Evolutionary conservation across 352 stramenopile genomes (phyloP), one percentile per base, ranked within the genome.

Genomic region (Phytophthora ohioensis): DNA sequence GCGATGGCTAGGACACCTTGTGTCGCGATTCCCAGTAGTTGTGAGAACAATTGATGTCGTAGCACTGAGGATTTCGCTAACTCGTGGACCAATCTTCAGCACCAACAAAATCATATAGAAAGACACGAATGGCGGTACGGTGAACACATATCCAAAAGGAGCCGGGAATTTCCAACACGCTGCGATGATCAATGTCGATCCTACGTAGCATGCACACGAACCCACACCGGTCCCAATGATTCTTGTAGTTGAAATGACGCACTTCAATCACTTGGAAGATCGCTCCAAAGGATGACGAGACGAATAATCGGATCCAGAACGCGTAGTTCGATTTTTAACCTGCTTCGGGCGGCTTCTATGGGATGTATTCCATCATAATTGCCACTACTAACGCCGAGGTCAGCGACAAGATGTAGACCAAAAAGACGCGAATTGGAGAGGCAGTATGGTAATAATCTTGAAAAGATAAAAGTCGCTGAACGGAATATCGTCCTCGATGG

Each of bases 61-160:
- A 68, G 47, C n/a, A 48, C 32, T 8, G 42, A 27, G 21, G 39
- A 57, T 8, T 17, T 49, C 1, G 43, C n/a, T 10, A 59, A 59
- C 39, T 21, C 35, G 31, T 12, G 48, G 39, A 0, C 57, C 65
- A 12, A 75, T 58, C 6, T 27, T 57, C 6, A 77, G 3, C 4
- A 60, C 9, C 8, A 77, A 55, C 12, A 48, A 63, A n/a, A 57
- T 11, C 34, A 66, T 51, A 45, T 69, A 68, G 32, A 76, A 56
- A 1, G 12, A 7, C 1, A 57, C 31, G 17, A 68, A 73, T 3
- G 60, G 63, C 0, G 36, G 43, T 2, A 64, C n/a, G 11, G 39
- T 62, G 1, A 75, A 8, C 4, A 71, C 64, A 11, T 67, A 65
- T 12, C 64, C 64, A 32, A 71, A 71, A 2, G 64, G 64, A 7